Evolutionary conservation across 2,329 filamentous ascomycete species (phyloP).

Genomic region (Botryotinia convoluta): DNA sequence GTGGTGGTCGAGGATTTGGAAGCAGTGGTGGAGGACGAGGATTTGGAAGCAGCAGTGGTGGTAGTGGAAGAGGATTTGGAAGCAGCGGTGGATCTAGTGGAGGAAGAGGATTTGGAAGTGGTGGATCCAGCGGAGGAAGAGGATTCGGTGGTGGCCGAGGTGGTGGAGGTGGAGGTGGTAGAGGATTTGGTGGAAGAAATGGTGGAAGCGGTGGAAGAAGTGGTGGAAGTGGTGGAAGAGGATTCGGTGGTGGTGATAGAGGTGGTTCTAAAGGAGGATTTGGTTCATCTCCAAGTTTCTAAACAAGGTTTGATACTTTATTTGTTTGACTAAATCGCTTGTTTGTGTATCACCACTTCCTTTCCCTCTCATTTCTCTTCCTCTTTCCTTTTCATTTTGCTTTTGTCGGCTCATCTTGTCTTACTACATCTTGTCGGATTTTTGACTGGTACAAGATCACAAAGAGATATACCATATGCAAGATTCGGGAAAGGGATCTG

Average conservation of each 20-base stretch:
- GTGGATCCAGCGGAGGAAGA: neutral
- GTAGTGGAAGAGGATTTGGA: slow-evolving; percentile 13
- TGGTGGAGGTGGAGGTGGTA: slow-evolving; percentile 18
- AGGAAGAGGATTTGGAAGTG: slow-evolving; percentile 15
- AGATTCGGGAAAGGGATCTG: neutral
- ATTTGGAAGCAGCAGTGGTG: slow-evolving; percentile 14
- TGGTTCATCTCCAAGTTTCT: slow-evolving; percentile 1
- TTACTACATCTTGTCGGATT: neutral
- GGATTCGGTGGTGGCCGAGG: slow-evolving; percentile 18
- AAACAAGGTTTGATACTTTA: neutral
- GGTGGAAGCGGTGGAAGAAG: slow-evolving; percentile 19
- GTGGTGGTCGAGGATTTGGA: slow-evolving; percentile 16
- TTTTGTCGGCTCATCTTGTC: neutral
- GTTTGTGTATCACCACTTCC: slow-evolving; percentile 9
- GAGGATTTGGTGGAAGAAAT: slow-evolving; percentile 24
- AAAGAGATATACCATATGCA: neutral
- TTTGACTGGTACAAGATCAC: neutral
- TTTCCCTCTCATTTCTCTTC: neutral
- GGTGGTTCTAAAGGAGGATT: slow-evolving; percentile 14
- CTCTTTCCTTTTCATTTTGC: neutral
- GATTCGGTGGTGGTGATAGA: slow-evolving; percentile 18
- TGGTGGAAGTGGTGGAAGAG: slow-evolving; percentile 15
- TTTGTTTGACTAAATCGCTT: neutral
- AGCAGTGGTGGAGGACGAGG: neutral
- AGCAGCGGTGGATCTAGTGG: slow-evolving; percentile 20